These are phyloP conservation scores for Rhytidiadelphus loreus DNA, from an alignment of 225 moss, liverwort and hornwort species.

Conservation along the genomic window DNA sequence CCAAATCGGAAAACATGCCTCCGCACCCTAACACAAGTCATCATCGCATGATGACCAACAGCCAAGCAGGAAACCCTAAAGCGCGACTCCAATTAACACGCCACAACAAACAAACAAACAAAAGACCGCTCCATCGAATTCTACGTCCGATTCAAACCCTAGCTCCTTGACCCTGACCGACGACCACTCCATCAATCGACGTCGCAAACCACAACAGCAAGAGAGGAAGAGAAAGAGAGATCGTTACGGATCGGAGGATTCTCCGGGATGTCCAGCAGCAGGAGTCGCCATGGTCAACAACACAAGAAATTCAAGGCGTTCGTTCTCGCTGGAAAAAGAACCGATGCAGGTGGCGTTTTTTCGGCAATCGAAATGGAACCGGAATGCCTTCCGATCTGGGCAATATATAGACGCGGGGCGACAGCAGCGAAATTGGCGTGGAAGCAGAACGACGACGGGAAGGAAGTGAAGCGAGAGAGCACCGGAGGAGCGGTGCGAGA, in stretches of 20 bases:
- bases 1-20: background rate
- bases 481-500: background rate
- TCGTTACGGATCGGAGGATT: constrained; percentile 34
- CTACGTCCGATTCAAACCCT: constrained; percentile 5
- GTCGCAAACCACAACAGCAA: background rate
- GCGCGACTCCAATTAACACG: background rate
- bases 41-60: background rate
- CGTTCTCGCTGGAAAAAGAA: background rate
- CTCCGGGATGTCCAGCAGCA: constrained; percentile 9
- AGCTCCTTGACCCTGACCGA: background rate
- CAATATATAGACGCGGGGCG: background rate
- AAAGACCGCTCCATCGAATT: background rate
- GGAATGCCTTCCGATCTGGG: background rate
- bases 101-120: background rate
- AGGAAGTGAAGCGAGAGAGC: background rate
- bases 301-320: background rate
- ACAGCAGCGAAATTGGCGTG: background rate
- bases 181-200: background rate
- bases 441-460: background rate
- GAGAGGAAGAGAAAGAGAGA: background rate
- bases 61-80: background rate
- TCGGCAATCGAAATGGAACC: background rate
- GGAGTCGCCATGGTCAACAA: constrained; percentile 27
- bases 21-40: background rate
- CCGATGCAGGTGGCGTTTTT: background rate